A percentile compares a stretch with the other conserved stretches of the same genome.
phyloP scores from a whole-genome alignment of 495 filamentous ascomycete species.

The Aspergillus hancockii region DNA sequence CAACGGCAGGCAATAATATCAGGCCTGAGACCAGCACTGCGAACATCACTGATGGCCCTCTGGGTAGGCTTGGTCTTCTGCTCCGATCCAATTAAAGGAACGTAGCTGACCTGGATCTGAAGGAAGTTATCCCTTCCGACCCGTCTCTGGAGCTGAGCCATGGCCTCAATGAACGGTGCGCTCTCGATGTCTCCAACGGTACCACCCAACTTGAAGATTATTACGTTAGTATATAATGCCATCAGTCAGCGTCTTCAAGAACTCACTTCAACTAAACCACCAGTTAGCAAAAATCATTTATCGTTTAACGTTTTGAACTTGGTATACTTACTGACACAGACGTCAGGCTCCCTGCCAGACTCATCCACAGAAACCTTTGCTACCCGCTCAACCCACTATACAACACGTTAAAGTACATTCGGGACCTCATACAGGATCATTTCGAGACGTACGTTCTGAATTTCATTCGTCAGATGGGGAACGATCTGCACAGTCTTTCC shows the following conservation, averaged over 20 bases:
- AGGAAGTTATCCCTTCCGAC: constrained; percentile 80
- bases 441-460: constrained; percentile 60
- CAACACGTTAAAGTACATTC: constrained; percentile 3
- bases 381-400: constrained; percentile 78
- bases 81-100: constrained; percentile 69
- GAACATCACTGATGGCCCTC: constrained; percentile 76
- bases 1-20: constrained; percentile 96
- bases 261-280: constrained; percentile 18
- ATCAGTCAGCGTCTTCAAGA: neutral
- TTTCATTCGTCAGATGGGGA: constrained; percentile 85
- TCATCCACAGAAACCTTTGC: constrained; percentile 87
- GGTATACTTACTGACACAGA: constrained; percentile 76
- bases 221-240: constrained; percentile 8
- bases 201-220: constrained; percentile 52
- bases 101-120: constrained; percentile 79
- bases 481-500: constrained; percentile 93
- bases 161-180: constrained; percentile 84
- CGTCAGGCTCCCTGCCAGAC: constrained; percentile 76
- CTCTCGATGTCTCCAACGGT: constrained; percentile 92
- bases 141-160: constrained; percentile 71
- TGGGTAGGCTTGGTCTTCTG: constrained; percentile 98
- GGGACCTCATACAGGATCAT: neutral
- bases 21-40: constrained; percentile 79
- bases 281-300: constrained; percentile 4
- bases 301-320: too few species aligned